Percentiles rank a stretch among this genome's conserved stretches.
Conservation (phyloP, 1,139 yeast genomes). For the Protomyces arabidopsidicola region DNA sequence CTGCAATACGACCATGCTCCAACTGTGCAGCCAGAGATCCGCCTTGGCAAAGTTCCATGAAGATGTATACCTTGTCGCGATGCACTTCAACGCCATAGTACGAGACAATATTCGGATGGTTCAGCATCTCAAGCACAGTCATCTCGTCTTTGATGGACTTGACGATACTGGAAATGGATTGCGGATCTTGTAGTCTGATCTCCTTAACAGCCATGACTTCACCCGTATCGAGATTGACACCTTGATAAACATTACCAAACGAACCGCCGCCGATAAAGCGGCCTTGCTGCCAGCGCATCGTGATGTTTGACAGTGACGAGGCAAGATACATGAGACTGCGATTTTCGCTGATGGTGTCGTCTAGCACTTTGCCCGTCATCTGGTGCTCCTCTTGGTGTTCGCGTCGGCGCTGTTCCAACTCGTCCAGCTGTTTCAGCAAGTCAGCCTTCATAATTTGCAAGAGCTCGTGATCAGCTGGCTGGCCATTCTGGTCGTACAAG, state of each 20-base stretch:
- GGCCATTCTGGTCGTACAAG: slow-evolving; percentile 8
- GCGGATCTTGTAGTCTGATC: slow-evolving; percentile 83
- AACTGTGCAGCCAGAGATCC: slow-evolving; percentile 83
- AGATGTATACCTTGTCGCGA: slow-evolving; percentile 87
- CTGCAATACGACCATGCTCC: slow-evolving; percentile 90
- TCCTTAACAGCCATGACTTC: slow-evolving; percentile 97
- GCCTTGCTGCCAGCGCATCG: slow-evolving; percentile 97
- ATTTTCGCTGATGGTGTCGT: slow-evolving; percentile 79
- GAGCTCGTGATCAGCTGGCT: slow-evolving; percentile 45
- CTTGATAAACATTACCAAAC: slow-evolving; percentile 90
- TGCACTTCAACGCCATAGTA: slow-evolving; percentile 97
- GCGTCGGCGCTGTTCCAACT: slow-evolving; percentile 55
- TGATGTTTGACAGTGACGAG: slow-evolving; percentile 81
- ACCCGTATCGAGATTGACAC: slow-evolving; percentile 89
- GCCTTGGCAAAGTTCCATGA: slow-evolving; percentile 97
- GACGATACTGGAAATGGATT: slow-evolving; percentile 75
- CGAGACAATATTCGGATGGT: slow-evolving; percentile 94
- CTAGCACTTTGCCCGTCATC: slow-evolving; percentile 81
- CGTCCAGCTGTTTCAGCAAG: slow-evolving; percentile 55
- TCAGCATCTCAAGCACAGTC: slow-evolving; percentile 90
- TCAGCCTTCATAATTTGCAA: slow-evolving; percentile 55
- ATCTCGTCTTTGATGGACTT: slow-evolving; percentile 91
- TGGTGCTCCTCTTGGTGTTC: slow-evolving; percentile 50
- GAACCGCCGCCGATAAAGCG: slow-evolving; percentile 92
- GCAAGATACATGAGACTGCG: slow-evolving; percentile 83